Evolutionary conservation across 768 basidiomycete species (phyloP), one percentile per base, ranked within the genome.

Genomic region (Trametes villosa): DNA sequence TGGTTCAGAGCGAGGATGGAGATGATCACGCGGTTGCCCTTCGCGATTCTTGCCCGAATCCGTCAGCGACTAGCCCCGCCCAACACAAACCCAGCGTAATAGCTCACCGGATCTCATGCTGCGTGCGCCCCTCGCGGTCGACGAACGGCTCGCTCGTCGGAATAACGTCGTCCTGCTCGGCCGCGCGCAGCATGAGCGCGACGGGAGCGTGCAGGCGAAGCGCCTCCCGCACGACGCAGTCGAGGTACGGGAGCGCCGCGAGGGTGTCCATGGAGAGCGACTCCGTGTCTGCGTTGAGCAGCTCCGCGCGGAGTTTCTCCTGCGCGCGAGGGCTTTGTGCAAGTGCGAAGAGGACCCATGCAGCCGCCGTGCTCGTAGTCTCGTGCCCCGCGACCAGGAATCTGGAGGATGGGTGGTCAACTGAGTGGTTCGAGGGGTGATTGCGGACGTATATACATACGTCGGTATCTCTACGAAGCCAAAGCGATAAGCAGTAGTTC

Each of bases 221-320:
- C 0, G 79, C 82, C 71, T 89, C 88, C 5, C 81, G 79, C 2
- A 87, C 76, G 9, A 88, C 80, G 18, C 75, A 75, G 60, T 90
- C 90, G n/a, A 92, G 82, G 66, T 88, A 90, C 0, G 86, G 81
- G 4, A 93, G 75, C 1, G 79, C 75, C 54, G 83, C 80, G 1
- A 92, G 78, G 22, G 86, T 80, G 38, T 91, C 89, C 85, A 90
- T 89, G 1, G 80, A 78, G 2, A 88, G 88, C 1, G 48, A 13
- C 5, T 51, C 58, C 0, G 82, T 83, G 1, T 77, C 66, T 15
- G 86, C 75, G 0, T 72, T 67, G 22, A 69, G 62, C 15, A 80
- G 60, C 64, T 82, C 80, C 2, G 75, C 70, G 12, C 77, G 77
- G 0, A 81, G 72, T 27, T 71, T 70, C 15, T 69, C 29, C 67